Conservation (phyloP, 805 yeast genomes). For the Saccharomycopsis fermentans region DNA sequence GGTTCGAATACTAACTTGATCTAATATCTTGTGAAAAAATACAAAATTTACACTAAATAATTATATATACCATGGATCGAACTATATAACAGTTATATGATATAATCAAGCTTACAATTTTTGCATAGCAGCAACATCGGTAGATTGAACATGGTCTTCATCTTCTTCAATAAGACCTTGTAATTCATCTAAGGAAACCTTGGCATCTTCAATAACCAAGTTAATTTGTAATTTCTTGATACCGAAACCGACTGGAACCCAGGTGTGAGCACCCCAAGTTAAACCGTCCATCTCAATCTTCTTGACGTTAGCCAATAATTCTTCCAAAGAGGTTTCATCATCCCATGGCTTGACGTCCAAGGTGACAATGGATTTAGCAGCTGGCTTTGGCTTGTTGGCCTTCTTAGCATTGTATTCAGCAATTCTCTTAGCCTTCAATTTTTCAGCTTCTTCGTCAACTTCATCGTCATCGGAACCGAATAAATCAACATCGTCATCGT, state of each 20-base stretch:
- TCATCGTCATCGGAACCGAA: constrained; percentile 88
- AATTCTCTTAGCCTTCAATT: constrained; percentile 92
- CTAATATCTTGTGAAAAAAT: not conserved
- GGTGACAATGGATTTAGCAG: constrained; percentile 96
- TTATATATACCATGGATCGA: not conserved
- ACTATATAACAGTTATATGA: not conserved
- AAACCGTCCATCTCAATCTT: constrained; percentile 80
- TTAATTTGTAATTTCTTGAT: constrained; percentile 98
- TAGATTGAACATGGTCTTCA: constrained; percentile 99
- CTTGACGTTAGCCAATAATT: constrained; percentile 80
- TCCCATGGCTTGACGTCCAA: constrained; percentile 99
- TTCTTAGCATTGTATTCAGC: constrained; percentile 97
- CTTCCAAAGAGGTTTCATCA: constrained; percentile 94
- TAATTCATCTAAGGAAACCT: constrained; percentile 87
- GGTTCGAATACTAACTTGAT: too few relatives aligned
- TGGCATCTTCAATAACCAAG: constrained; percentile 95
- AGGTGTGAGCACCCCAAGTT: constrained; percentile 96
- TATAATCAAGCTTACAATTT: constrained; percentile 53
- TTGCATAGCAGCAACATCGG: constrained; percentile 97
- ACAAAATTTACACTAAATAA: not conserved
- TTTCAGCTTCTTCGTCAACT: constrained; percentile 95
- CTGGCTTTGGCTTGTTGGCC: constrained; percentile 95
- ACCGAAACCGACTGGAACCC: constrained; percentile 98
- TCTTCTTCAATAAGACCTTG: constrained; percentile 72
- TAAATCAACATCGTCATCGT: constrained; percentile 85